Evolutionary conservation across 1,139 yeast species (phyloP).

Genomic region (Zygosaccharomyces pseudobailii): DNA sequence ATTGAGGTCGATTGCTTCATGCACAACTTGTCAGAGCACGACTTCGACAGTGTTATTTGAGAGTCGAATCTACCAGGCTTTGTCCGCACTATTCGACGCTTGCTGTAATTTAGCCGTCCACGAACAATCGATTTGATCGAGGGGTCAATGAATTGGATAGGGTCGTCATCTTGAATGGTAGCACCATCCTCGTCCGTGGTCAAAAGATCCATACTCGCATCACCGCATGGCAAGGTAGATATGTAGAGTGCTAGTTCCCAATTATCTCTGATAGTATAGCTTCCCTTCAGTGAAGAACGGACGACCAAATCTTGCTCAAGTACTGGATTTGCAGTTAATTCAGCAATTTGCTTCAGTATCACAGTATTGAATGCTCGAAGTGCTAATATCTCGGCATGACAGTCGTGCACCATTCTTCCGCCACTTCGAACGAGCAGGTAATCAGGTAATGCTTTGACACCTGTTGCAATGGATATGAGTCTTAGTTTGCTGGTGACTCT

Average conservation of each 20-base stretch:
- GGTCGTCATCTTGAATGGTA: constrained; percentile 28
- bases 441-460: constrained; percentile 75
- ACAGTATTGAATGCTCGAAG: constrained; percentile 58
- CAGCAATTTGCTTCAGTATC: constrained; percentile 22
- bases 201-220: constrained; percentile 59
- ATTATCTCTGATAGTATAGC: constrained; percentile 35
- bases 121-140: constrained; percentile 38
- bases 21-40: constrained; percentile 82
- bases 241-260: constrained; percentile 55
- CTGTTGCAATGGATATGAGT: constrained; percentile 63
- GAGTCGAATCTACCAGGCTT: constrained; percentile 90
- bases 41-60: constrained; percentile 62
- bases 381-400: constrained; percentile 82
- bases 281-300: constrained; percentile 6
- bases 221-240: constrained; percentile 92
- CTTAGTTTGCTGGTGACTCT: constrained; percentile 18
- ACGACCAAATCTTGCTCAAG: constrained; percentile 34
- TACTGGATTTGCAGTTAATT: constrained; percentile 25
- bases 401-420: constrained; percentile 73
- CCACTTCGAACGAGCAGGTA: constrained; percentile 36
- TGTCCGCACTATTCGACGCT: constrained; percentile 68
- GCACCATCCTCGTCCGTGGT: constrained; percentile 24
- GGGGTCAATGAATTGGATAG: constrained; percentile 31
- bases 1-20: constrained; percentile 60
- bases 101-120: constrained; percentile 61